phyloP scores from a whole-genome alignment of 768 basidiomycete genomes.

The Chalciporus pseudorubinellus region DNA sequence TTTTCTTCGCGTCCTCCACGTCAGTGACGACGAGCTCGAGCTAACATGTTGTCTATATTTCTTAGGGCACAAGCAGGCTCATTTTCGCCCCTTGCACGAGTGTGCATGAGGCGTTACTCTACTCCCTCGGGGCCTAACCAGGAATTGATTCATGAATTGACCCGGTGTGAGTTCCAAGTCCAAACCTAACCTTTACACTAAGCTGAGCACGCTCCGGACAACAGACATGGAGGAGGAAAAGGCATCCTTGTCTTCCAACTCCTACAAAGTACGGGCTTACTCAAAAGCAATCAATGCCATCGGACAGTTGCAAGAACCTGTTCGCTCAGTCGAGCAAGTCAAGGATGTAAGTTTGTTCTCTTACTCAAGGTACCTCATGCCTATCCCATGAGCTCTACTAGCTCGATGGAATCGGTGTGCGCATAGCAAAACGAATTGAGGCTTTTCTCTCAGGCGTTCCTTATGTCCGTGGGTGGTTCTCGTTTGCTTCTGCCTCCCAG shows the following conservation, averaged over 20 bases:
- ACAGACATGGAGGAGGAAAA: conserved; percentile 45
- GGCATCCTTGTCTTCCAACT: conserved; percentile 34
- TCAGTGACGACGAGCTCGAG: not conserved
- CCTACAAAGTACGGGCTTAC: conserved; percentile 52
- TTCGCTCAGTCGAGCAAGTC: conserved; percentile 44
- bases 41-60: conserved; percentile 20
- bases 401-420: conserved; percentile 35
- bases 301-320: conserved; percentile 38
- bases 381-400: conserved; percentile 15
- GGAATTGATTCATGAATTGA: conserved; percentile 40
- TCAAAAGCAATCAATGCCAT: conserved; percentile 46
- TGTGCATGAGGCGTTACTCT: conserved; percentile 17
- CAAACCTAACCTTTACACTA: not conserved
- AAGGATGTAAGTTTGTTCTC: conserved; percentile 18
- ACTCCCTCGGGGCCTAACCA: conserved; percentile 32
- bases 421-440: conserved; percentile 48
- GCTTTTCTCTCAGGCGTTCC: conserved; percentile 34
- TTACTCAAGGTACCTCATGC: not conserved
- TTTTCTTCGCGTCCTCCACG: not conserved
- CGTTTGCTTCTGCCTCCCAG: not conserved
- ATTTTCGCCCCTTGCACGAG: conserved; percentile 1
- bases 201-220: not conserved
- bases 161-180: conserved; percentile 35
- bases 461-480: conserved; percentile 35
- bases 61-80: conserved; percentile 2